Base-by-base conservation (phyloP, 192 early-diverging fungal species). In the Backusella australiensis region DNA sequence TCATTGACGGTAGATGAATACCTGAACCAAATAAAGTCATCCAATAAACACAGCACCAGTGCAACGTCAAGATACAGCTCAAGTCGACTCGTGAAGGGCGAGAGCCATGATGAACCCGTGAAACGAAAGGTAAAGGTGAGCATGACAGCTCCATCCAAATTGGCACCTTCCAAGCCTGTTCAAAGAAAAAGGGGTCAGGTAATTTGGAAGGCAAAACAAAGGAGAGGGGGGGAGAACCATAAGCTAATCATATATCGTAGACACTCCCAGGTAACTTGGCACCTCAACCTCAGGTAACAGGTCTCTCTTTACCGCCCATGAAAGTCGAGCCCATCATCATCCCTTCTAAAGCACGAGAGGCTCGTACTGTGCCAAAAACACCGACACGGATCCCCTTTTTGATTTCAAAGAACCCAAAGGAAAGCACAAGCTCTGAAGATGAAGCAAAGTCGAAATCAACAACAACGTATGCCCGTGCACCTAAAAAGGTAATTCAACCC, bases 171-270 rank as follows among this genome's bases (percentile, higher is more conserved):
- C 17, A 41, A 69, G 38, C 68, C 68, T 46, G 70, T 44, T 71
- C 34, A 44, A 74, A 65, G 72, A 59, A 74, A 74, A 32, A 74
- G 72, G 21, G 72, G 72, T 6, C 35, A 65, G 72, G 72, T 74
- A 69, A 69, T n/a, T 17, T 49, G 46, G 46, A 49, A n/a, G 46
- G 46, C 2, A 0, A 17, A 11, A 11, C 8, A 38, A 39, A 39
- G 11, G 11, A 12, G 15, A 0, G 15, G 0, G 4, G 42, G 0
- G 3, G 21, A 23, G n/a, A 21, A 69, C 3, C n/a, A 39, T 35
- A n/a, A 35, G 21, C 23, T 19, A n/a, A n/a, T 53, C 8, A 56
- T 21, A 23, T 56, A 21, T 66, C 19, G 8, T 74, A 74, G 72
- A 74, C 72, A 59, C 59, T 74, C 8, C 72, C 72, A 29, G 72